phyloP scores from a whole-genome alignment of 1,139 yeast species.

The Meyerozyma guilliermondii region DNA sequence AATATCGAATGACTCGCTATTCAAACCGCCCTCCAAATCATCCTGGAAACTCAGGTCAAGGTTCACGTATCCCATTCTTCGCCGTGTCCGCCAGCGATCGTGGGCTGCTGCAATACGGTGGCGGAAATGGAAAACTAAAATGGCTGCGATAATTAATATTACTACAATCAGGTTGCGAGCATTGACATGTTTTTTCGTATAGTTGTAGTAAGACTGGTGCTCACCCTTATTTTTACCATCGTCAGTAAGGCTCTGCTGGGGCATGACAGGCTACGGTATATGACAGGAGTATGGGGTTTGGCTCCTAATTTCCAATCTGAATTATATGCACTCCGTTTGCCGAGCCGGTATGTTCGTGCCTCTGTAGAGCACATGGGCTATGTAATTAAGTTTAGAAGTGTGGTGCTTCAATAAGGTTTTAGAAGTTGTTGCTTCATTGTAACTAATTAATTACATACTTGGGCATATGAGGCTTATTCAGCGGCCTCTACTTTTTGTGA shows the following conservation, averaged over 20 bases:
- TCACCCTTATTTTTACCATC: background rate
- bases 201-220: background rate
- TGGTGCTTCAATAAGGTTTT: too few species aligned
- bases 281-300: background rate
- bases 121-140: slow-evolving; percentile 12
- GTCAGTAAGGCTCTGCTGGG: background rate
- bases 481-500: slow-evolving; percentile 30
- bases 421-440: too few species aligned
- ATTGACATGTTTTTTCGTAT: slow-evolving; percentile 2
- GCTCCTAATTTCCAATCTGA: background rate
- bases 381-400: too few species aligned
- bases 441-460: background rate
- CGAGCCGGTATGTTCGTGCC: too few species aligned
- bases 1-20: slow-evolving; percentile 57
- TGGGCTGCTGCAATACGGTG: slow-evolving; percentile 11
- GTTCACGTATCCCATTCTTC: slow-evolving; percentile 17
- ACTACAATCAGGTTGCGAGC: slow-evolving; percentile 4
- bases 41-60: slow-evolving; percentile 38
- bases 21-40: slow-evolving; percentile 64
- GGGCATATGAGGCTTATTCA: background rate
- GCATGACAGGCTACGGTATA: background rate
- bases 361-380: background rate
- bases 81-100: slow-evolving; percentile 17
- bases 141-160: slow-evolving; percentile 3
- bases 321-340: background rate